phyloP scores from a whole-genome alignment of 2,329 filamentous ascomycete genomes.

The Diaporthe sp. region DNA sequence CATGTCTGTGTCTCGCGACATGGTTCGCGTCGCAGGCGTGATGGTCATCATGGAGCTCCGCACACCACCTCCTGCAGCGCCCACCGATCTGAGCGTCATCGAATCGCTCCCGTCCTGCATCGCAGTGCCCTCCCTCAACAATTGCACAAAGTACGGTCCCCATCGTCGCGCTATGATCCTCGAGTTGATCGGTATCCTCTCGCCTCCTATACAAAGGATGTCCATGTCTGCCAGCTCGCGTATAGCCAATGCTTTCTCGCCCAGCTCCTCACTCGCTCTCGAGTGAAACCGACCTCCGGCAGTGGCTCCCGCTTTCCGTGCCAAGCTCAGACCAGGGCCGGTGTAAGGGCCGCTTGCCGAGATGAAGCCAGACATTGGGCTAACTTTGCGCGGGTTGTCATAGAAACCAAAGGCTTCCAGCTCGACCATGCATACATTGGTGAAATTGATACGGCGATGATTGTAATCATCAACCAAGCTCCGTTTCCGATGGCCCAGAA shows the following conservation, averaged over 20 bases:
- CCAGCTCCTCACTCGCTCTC: slow-evolving; percentile 84
- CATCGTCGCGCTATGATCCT: slow-evolving; percentile 87
- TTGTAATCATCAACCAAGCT: slow-evolving; percentile 98
- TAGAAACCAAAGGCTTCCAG: slow-evolving; percentile 97
- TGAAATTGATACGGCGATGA: slow-evolving; percentile 96
- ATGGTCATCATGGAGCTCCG: slow-evolving; percentile 89
- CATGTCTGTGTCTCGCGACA: slow-evolving; percentile 56
- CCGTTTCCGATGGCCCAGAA: slow-evolving; percentile 91
- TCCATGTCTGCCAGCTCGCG: slow-evolving; percentile 97
- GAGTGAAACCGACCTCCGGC: slow-evolving; percentile 82
- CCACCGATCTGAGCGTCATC: slow-evolving; percentile 74
- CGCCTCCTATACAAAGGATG: slow-evolving; percentile 89
- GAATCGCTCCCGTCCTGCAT: slow-evolving; percentile 79
- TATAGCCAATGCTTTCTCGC: slow-evolving; percentile 80
- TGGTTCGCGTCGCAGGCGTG: slow-evolving; percentile 56
- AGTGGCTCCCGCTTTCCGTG: slow-evolving; percentile 70
- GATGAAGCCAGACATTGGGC: slow-evolving; percentile 83
- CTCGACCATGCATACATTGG: slow-evolving; percentile 96
- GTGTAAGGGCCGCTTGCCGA: slow-evolving; percentile 82
- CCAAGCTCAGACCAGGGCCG: slow-evolving; percentile 64
- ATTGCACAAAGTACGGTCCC: slow-evolving; percentile 95
- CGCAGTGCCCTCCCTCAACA: slow-evolving; percentile 83
- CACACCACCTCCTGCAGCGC: slow-evolving; percentile 65
- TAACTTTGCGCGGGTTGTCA: slow-evolving; percentile 86
- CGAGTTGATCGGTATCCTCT: slow-evolving; percentile 93